Conservation (phyloP, 148 eudicot genomes). For the Mesembryanthemum crystallinum region DNA sequence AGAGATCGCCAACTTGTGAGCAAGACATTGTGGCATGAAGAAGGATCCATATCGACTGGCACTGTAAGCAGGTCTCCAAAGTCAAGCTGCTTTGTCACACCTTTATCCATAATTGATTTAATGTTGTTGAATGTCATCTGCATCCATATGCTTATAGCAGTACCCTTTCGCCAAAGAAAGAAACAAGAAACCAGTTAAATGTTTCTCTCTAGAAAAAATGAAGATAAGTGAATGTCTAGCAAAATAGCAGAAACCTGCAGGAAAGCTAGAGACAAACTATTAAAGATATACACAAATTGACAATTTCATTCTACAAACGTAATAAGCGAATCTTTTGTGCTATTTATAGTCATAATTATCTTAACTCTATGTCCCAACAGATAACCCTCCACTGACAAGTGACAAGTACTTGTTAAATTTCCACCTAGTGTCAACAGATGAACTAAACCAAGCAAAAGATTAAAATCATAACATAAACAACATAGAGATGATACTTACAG, state of each 20-base stretch:
- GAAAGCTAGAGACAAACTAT: neutral
- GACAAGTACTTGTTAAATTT: neutral
- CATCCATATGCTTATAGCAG: constrained; percentile 41
- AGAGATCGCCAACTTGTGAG: constrained; percentile 59
- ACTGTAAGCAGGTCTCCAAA: constrained; percentile 79
- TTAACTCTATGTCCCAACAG: neutral
- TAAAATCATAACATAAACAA: constrained; percentile 3
- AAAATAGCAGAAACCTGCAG: constrained; percentile 1
- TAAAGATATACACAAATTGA: neutral
- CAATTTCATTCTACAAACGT: constrained; percentile 9
- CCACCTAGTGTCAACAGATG: neutral
- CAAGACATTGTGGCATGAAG: constrained; percentile 51
- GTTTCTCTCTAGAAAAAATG: neutral
- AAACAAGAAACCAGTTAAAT: constrained; percentile 13
- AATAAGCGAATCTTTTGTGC: neutral
- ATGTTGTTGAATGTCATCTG: constrained; percentile 61
- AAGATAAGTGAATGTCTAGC: neutral
- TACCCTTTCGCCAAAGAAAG: constrained; percentile 40
- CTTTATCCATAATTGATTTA: constrained; percentile 59
- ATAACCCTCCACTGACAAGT: neutral
- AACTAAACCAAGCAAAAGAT: neutral
- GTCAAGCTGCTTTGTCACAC: constrained; percentile 76
- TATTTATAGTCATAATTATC: neutral
- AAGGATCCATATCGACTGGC: constrained; percentile 79
- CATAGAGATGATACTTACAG: constrained; percentile 39